phyloP scores from a whole-genome alignment of 75 land plant species.

The Azolla pinnata region DNA sequence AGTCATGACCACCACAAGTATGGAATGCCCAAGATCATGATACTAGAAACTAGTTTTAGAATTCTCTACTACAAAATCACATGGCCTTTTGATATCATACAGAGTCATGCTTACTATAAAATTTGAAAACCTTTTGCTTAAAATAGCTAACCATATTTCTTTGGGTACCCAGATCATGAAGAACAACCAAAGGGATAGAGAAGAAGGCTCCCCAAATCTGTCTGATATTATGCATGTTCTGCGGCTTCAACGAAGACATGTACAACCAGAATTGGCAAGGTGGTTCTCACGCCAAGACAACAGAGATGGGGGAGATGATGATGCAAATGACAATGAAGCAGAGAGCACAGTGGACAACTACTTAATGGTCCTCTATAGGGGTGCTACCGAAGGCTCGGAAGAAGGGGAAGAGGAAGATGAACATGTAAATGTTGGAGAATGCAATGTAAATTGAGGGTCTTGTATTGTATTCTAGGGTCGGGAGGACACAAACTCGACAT shows the following conservation, averaged over 20 bases:
- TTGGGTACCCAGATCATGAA: slow-evolving; percentile 44
- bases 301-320: slow-evolving; percentile 39
- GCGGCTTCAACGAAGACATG: slow-evolving; percentile 41
- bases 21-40: no score
- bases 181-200: slow-evolving; percentile 42
- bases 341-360: slow-evolving; percentile 8
- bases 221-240: slow-evolving; percentile 49
- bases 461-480: not conserved
- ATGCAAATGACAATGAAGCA: slow-evolving; percentile 17
- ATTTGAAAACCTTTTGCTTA: no score
- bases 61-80: no score
- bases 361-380: slow-evolving; percentile 13
- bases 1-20: no score
- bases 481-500: not conserved
- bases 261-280: slow-evolving; percentile 20
- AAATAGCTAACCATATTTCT: no score
- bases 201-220: slow-evolving; percentile 37
- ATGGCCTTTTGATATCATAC: no score
- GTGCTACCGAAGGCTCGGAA: slow-evolving; percentile 11
- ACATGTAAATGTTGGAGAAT: slow-evolving; percentile 25
- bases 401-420: slow-evolving; percentile 30
- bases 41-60: no score
- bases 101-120: no score
- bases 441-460: slow-evolving; percentile 35
- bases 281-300: slow-evolving; percentile 22